Evolutionary conservation across 305 asterid genomes (phyloP), one percentile per base, ranked within the genome.

Genomic region (Fraxinus ornus): DNA sequence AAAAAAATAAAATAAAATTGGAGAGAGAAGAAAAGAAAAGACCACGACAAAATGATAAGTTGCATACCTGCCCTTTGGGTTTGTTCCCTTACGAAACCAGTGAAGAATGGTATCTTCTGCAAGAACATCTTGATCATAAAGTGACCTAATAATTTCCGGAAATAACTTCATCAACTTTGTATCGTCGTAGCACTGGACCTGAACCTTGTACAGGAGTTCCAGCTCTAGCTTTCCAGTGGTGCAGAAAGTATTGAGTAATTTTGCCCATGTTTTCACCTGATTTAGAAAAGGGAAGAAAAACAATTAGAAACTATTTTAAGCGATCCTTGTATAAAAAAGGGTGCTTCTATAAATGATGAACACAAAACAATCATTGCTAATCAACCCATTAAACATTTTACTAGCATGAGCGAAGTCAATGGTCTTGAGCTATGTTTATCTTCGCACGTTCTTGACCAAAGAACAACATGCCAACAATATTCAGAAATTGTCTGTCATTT

Each of bases 61-160:
- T 12, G 24, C 13, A 49, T 74, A 89, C 99, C 99, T 91, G 89
- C 98, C 98, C 98, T 89, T 96, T 7, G 83, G 94, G 84, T 89
- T 93, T 47, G 98, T 88, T 90, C 99, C 98, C 88, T 91, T 96
- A 2, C 91, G 93, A 89, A 93, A 96, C 99, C 99, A 96, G 85
- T 96, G 98, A 87, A 92, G 98, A 88, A 96, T 94, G 81, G 98
- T 92, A 83, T 96, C 97, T 87, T 96, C 98, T 9, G 99, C 97
- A 79, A 96, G 97, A 24, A 96, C 98, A 86, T 96, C 99, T 86
- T 93, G 95, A 74, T 93, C 99, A 55, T 96, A 96, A 4, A 96
- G 97, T 9, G 98, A 93, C 92, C 91, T 94, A 80, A 96, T 86
- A 82, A 96, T 94, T 81, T 96, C 98, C 47, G 98, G 99, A 79